Conservation (phyloP, 345 rosid species). For the Balakata baccata region DNA sequence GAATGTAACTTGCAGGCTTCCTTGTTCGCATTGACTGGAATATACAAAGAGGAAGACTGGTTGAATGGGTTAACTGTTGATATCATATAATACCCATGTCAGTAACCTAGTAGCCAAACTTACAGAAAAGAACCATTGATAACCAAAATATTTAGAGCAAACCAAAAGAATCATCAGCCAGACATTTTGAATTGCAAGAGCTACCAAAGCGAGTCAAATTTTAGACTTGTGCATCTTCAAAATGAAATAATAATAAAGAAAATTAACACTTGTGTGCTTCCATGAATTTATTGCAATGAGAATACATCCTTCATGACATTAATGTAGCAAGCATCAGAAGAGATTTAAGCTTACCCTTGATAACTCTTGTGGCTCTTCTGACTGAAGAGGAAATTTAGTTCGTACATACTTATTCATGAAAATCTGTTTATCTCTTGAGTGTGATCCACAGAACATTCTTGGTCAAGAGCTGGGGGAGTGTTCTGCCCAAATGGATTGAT, state of each 20-base stretch:
- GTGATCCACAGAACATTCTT: constrained; percentile 30
- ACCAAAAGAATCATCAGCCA: not conserved
- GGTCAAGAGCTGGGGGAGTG: constrained; percentile 26
- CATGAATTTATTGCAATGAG: not conserved
- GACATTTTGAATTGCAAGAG: not conserved
- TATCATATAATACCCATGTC: not conserved
- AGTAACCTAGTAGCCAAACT: not conserved
- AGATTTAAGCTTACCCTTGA: constrained; percentile 57
- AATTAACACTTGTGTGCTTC: not conserved
- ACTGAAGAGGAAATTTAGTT: constrained; percentile 13
- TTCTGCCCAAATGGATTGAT: constrained; percentile 31
- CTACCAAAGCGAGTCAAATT: not conserved
- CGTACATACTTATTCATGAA: constrained; percentile 87
- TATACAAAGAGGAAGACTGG: constrained; percentile 18
- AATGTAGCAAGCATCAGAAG: not conserved
- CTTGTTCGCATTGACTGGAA: constrained; percentile 63
- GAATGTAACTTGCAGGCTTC: constrained; percentile 50
- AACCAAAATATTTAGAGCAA: not conserved
- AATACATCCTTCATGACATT: not conserved
- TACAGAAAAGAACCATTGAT: not conserved
- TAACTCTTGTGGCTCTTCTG: constrained; percentile 33
- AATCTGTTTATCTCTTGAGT: constrained; percentile 48
- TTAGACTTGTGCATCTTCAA: too few relatives aligned
- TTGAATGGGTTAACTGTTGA: not conserved
- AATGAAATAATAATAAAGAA: too few relatives aligned